Percentiles rank a stretch among this genome's conserved stretches.
phyloP scores from a whole-genome alignment of 345 rosid species.

The Euphorbia peplus region DNA sequence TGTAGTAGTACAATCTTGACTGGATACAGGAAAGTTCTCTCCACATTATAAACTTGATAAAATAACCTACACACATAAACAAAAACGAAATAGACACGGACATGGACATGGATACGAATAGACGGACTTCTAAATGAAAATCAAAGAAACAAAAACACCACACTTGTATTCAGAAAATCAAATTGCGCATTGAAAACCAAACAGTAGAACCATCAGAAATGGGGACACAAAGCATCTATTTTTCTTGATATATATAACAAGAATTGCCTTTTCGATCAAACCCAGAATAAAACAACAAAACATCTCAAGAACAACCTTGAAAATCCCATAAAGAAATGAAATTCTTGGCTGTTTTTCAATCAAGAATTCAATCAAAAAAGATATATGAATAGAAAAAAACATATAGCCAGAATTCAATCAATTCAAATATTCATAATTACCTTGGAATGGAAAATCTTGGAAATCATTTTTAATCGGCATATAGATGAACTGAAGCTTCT shows the following conservation, averaged over 20 bases:
- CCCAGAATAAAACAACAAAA: background rate
- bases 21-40: no score
- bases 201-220: background rate
- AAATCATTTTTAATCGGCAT: background rate
- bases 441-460: conserved; percentile 15
- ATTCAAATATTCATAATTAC: background rate
- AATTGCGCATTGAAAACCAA: background rate
- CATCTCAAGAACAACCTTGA: background rate
- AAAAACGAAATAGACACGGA: no score
- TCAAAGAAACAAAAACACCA: background rate
- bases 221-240: no score
- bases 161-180: background rate
- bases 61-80: no score
- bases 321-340: conserved; percentile 2
- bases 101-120: no score
- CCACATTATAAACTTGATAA: no score
- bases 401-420: background rate
- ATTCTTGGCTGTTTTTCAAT: background rate
- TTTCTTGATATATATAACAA: no score
- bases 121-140: no score
- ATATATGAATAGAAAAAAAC: background rate
- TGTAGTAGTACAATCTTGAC: no score
- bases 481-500: background rate
- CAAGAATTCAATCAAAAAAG: background rate
- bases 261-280: no score